Evolutionary conservation across 768 basidiomycete species (phyloP), one percentile per base, ranked within the genome.

Genomic region (Leccinum subgranulosum): DNA sequence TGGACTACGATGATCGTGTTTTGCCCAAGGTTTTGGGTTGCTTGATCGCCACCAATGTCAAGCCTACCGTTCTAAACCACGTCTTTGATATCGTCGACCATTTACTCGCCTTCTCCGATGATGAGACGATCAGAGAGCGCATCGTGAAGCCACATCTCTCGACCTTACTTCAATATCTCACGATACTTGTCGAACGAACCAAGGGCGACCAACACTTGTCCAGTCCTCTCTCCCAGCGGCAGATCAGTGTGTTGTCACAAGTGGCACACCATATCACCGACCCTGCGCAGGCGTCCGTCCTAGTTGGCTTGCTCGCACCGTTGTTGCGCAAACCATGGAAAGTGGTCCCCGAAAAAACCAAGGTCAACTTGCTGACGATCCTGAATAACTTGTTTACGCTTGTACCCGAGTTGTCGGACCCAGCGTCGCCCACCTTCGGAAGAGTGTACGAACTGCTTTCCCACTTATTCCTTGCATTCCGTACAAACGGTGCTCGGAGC

Each of bases 1-100:
- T 87, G 47, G 76, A 83, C 23, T 88, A 85, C 66, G 89, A 98
- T 65, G 62, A 74, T 2, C 77, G 78, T 5, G 79, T 88, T 1
- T 71, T 99, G 14, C 86, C 87, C 7, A 87, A 90, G 68, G 75
- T 96, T 4, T 94, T 92, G 68, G 83, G 82, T 55, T 96, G 93
- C 66, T 77, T 98, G 9, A 74, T 87, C 4, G 90, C 89, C 0
- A 80, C 84, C 6, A 91, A 88, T 59, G 93, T 97, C 71, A 97
- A 98, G 71, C 86, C 93, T 2, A 73, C 83, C 0, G 95, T 98
- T 48, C 27, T 48, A 5, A 48, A 23, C 10, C 47, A 48, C 17
- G 80, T 98, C 4, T 88, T 96, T 62, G 95, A 98, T 66, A 85
- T 96, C 57, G 78, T 94, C 49, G 91, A 94, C 45, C 79, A 79